phyloP scores from a whole-genome alignment of 2,329 filamentous ascomycete species.

The Remersonia thermophila region DNA sequence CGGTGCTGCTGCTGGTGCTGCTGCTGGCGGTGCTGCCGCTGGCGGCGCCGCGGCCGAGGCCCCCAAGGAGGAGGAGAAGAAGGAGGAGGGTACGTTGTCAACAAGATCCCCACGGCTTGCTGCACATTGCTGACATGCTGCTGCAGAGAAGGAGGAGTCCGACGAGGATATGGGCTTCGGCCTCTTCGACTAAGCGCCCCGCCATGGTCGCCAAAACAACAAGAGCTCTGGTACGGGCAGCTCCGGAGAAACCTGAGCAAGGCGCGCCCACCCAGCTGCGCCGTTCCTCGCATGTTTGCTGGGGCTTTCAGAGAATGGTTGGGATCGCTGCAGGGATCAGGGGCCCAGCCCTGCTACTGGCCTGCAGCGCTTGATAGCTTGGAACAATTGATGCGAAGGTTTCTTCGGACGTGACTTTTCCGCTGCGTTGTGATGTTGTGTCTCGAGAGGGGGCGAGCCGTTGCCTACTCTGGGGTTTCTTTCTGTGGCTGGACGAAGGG shows the following conservation, averaged over 20 bases:
- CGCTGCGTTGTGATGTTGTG: neutral
- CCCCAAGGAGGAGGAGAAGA: slow-evolving; percentile 51
- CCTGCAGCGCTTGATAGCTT: slow-evolving; percentile 9
- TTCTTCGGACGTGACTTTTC: slow-evolving; percentile 5
- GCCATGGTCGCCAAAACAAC: slow-evolving; percentile 1
- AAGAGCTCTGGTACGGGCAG: slow-evolving; percentile 5
- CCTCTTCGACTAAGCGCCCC: slow-evolving; percentile 55
- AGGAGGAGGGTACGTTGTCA: slow-evolving; percentile 64
- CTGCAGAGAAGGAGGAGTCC: slow-evolving; percentile 52
- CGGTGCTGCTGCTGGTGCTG: slow-evolving; percentile 59
- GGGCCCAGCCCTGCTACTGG: slow-evolving; percentile 4
- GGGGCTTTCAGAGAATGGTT: slow-evolving; percentile 3
- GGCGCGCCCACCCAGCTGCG: slow-evolving; percentile 6
- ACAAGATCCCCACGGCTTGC: no score
- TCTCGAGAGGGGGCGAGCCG: no score
- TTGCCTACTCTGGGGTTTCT: no score
- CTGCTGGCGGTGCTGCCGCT: slow-evolving; percentile 53
- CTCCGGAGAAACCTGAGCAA: slow-evolving; percentile 11
- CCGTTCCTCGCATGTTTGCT: slow-evolving; percentile 5
- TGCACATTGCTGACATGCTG: slow-evolving; percentile 17
- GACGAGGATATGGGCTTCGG: slow-evolving; percentile 68
- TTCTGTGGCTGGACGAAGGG: no score
- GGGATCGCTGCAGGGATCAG: slow-evolving; percentile 10
- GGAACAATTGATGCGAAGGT: slow-evolving; percentile 11
- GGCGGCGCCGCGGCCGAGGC: slow-evolving; percentile 54